phyloP scores from a whole-genome alignment of 139 green algal genomes.

The Coccomyxa sp. region DNA sequence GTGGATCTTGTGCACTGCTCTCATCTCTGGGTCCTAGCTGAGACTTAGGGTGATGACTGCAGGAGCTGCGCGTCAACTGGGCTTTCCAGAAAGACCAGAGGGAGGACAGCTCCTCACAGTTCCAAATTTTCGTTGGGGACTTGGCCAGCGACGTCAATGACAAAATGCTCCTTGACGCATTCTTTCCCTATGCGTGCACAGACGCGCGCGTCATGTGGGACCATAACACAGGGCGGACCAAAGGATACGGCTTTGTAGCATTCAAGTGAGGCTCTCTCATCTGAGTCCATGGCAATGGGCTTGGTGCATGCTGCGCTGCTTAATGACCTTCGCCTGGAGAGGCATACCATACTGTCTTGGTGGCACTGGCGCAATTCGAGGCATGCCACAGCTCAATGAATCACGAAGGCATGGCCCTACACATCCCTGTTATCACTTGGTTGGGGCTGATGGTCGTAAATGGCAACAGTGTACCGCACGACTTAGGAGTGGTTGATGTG shows the following conservation, averaged over 20 bases:
- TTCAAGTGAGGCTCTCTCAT: conserved; percentile 30
- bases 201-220: conserved; percentile 80
- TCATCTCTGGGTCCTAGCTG: no score
- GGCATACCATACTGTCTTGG: no score
- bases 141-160: conserved; percentile 33
- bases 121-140: conserved; percentile 77
- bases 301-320: background rate
- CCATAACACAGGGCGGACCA: conserved; percentile 52
- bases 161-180: conserved; percentile 25
- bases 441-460: no score
- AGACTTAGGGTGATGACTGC: background rate
- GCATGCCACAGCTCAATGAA: no score
- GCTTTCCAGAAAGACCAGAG: conserved; percentile 64
- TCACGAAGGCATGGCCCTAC: no score
- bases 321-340: no score
- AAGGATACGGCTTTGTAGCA: conserved; percentile 78
- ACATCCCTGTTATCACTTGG: no score
- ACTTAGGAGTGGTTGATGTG: no score
- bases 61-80: conserved; percentile 74
- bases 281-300: background rate
- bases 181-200: conserved; percentile 34
- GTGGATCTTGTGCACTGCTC: no score
- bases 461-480: no score
- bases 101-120: conserved; percentile 49
- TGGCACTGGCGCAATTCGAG: no score